Evolutionary conservation across 2,329 filamentous ascomycete species (phyloP), one percentile per base, ranked within the genome.

Genomic region (Fusarium sp.): DNA sequence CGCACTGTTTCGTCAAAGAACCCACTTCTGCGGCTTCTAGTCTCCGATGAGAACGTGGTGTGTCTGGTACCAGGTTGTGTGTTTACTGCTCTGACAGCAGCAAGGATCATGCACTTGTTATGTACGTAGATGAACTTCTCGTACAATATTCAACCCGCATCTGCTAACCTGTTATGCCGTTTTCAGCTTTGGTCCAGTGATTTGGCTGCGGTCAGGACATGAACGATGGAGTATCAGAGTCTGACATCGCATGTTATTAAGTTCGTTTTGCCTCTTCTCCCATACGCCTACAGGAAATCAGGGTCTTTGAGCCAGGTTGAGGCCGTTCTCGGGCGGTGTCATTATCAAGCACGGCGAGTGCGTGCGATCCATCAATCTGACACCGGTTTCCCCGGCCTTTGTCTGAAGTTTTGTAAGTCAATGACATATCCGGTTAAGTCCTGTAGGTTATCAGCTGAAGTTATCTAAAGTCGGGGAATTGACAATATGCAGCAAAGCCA

Each of bases 201-300:
- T 51, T 46, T 54, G 38, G 61, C 58, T 61, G 39, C 49, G 42
- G 45, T 58, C 61, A 73, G 48, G 54, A 64, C 62, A 62, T 66
- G 65, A 68, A 63, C 55, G 55, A 71, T 63, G 66, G 55, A 68
- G 46, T 33, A 51, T 48, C 63, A 41, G 48, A 57, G 44, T 57
- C 44, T 61, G 27, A 61, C 55, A 62, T 73, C 70, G 70, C 66
- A 61, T 71, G 66, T 71, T 73, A 38, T 73, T 59, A 59, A 68
- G 59, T 65, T 72, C 55, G 51, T 59, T 61, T 61, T 37, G 49
- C 45, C 58, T 54, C n/a, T 57, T 55, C 38, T 57, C 57, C 60
- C 31, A 46, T 59, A 62, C 39, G 46, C 38, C 55, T 52, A 27
- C 60, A 46, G 31, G 38, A 71, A 46, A 54, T 67, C 57, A 51